phyloP scores from a whole-genome alignment of 257 asterid genomes.

The Jacaranda copaia region DNA sequence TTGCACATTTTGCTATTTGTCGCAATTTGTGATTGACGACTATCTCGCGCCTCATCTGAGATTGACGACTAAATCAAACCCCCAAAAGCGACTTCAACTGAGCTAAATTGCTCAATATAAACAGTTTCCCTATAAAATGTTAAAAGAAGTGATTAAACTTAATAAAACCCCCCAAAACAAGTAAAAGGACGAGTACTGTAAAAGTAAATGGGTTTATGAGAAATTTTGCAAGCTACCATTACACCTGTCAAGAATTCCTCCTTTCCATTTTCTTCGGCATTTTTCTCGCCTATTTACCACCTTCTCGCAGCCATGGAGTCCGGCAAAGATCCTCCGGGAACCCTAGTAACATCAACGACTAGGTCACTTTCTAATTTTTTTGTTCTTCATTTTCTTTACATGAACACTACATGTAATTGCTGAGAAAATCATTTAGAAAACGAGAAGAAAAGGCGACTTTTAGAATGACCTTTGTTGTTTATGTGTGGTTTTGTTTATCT shows the following conservation, averaged over 20 bases:
- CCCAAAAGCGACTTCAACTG: too few species aligned
- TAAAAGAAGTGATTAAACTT: too few species aligned
- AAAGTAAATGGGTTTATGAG: slow-evolving; percentile 1
- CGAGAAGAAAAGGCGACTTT: background rate
- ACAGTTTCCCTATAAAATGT: too few species aligned
- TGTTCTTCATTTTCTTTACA: background rate
- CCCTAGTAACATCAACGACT: slow-evolving; percentile 25
- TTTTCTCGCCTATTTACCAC: slow-evolving; percentile 1
- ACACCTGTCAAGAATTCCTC: background rate
- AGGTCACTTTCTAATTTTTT: slow-evolving; percentile 25
- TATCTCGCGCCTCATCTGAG: too few species aligned
- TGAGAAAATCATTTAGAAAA: background rate
- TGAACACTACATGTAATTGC: slow-evolving; percentile 7
- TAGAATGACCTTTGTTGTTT: background rate
- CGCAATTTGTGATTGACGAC: too few species aligned
- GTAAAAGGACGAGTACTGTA: background rate
- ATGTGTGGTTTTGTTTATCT: background rate
- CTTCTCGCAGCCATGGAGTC: slow-evolving; percentile 32
- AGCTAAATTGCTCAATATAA: too few species aligned
- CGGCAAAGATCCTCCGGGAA: slow-evolving; percentile 21
- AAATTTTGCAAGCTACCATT: background rate
- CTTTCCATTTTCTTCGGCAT: background rate
- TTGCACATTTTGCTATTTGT: too few species aligned
- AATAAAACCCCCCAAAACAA: too few species aligned
- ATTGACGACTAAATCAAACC: too few species aligned